A percentile compares a stretch with the other conserved stretches of the same genome.
phyloP scores from a whole-genome alignment of 768 basidiomycete genomes.

The Tylopilus cervinicoccineus region DNA sequence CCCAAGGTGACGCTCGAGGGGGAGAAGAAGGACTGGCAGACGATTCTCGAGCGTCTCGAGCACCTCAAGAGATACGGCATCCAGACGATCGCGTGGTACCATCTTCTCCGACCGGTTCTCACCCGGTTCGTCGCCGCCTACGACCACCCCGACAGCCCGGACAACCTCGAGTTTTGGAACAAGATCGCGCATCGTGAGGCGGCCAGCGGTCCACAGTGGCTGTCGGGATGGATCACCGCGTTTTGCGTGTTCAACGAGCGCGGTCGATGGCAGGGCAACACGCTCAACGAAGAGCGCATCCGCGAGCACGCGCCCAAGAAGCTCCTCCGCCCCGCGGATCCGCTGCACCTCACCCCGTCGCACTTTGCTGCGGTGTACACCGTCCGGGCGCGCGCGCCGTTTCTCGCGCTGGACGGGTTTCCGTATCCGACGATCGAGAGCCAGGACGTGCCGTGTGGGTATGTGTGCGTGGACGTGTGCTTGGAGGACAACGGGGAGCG shows the following conservation, averaged over 20 bases:
- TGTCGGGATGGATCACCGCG: constrained; percentile 40
- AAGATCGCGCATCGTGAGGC: constrained; percentile 27
- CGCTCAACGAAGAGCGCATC: constrained; percentile 27
- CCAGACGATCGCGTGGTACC: constrained; percentile 35
- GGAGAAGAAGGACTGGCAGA: constrained; percentile 36
- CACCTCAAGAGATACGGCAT: constrained; percentile 37
- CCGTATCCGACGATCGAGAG: constrained; percentile 29
- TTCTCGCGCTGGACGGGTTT: constrained; percentile 25
- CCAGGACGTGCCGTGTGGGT: constrained; percentile 28
- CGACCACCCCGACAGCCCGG: constrained; percentile 25
- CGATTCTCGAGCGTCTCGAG: constrained; percentile 35
- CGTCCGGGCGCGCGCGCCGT: constrained; percentile 17
- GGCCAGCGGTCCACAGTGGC: constrained; percentile 27
- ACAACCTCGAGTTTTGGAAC: constrained; percentile 38
- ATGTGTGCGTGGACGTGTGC: constrained; percentile 26
- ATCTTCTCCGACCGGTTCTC: constrained; percentile 39
- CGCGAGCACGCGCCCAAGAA: constrained; percentile 30
- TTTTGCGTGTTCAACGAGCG: constrained; percentile 34
- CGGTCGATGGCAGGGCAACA: constrained; percentile 31
- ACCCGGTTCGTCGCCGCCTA: constrained; percentile 35
- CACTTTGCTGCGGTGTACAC: constrained; percentile 28
- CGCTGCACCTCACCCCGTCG: constrained; percentile 20
- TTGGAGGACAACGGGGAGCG: constrained; percentile 25
- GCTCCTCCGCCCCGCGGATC: constrained; percentile 28
- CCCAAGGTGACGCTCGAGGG: constrained; percentile 45